A percentile compares a stretch with the other conserved stretches of the same genome.
Conservation (phyloP, 805 yeast genomes). For the Candida endomychidarum region DNA sequence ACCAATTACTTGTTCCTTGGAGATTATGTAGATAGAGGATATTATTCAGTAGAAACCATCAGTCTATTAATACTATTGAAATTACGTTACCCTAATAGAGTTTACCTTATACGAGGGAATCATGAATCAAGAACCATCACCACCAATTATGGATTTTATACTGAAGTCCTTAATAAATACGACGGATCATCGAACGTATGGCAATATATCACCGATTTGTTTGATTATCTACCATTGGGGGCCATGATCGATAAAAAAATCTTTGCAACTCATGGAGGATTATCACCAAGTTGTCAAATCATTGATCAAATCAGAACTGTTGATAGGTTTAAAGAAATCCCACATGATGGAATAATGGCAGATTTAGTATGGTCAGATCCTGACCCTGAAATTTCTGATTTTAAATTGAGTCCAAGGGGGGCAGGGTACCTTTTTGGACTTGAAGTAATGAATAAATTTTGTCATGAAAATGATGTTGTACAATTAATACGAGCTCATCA, state of each 20-base stretch:
- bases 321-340: slow-evolving; percentile 91
- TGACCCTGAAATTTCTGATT: slow-evolving; percentile 75
- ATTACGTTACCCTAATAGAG: slow-evolving; percentile 82
- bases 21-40: slow-evolving; percentile 95
- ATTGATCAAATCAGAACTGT: slow-evolving; percentile 88
- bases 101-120: slow-evolving; percentile 85
- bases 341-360: slow-evolving; percentile 99
- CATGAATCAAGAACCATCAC: slow-evolving; percentile 97
- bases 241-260: slow-evolving; percentile 88
- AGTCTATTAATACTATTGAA: slow-evolving; percentile 78
- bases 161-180: slow-evolving; percentile 90
- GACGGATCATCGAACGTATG: slow-evolving; percentile 73
- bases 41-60: slow-evolving; percentile 91
- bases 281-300: slow-evolving; percentile 92
- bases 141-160: slow-evolving; percentile 94
- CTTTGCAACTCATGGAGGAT: slow-evolving; percentile 96
- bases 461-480: slow-evolving; percentile 71
- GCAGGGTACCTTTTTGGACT: slow-evolving; percentile 97
- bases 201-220: slow-evolving; percentile 86
- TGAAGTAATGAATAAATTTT: slow-evolving; percentile 84
- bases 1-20: slow-evolving; percentile 93
- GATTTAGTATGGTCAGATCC: slow-evolving; percentile 99
- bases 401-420: slow-evolving; percentile 89
- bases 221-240: slow-evolving; percentile 85
- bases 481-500: slow-evolving; percentile 94